Conservation (phyloP, 2,329 filamentous ascomycete genomes). For the Ploettnerulaceae sp. region DNA sequence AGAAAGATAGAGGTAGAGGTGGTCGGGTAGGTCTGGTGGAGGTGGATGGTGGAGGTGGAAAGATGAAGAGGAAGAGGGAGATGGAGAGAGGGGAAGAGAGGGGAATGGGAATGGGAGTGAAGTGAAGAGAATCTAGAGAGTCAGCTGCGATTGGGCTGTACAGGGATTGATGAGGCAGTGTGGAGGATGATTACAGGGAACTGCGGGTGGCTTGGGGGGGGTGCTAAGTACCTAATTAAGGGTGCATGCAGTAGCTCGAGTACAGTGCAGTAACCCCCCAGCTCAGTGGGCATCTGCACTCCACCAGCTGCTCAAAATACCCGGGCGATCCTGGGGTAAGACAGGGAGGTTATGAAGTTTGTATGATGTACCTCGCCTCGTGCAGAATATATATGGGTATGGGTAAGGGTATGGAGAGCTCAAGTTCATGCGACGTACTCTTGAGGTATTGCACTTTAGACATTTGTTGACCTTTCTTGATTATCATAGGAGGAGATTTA, state of each 20-base stretch:
- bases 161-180: background rate
- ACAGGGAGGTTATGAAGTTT: slow-evolving; percentile 1
- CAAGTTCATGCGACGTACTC: too few relatives aligned
- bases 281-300: slow-evolving; percentile 2
- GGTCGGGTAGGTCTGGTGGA: too few relatives aligned
- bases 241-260: background rate
- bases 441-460: background rate
- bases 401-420: too few relatives aligned
- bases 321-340: slow-evolving; percentile 5
- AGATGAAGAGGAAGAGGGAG: slow-evolving; percentile 5
- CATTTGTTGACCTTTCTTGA: too few relatives aligned
- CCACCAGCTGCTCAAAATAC: background rate
- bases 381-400: too few relatives aligned
- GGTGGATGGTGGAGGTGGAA: too few relatives aligned
- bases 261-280: slow-evolving; percentile 1
- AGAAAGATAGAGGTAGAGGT: too few relatives aligned
- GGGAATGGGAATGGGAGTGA: background rate
- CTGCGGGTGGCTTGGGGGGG: slow-evolving; percentile 2
- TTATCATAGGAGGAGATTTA: too few relatives aligned
- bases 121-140: background rate
- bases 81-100: background rate
- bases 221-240: background rate
- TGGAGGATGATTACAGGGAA: background rate
- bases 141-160: slow-evolving; percentile 5
- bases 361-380: too few relatives aligned